A percentile compares a stretch with the other conserved stretches of the same genome.
These are phyloP conservation scores for Tolypocladium ophioglossoides DNA, from an alignment of 2,329 filamentous ascomycete species.

Conservation along the genomic window DNA sequence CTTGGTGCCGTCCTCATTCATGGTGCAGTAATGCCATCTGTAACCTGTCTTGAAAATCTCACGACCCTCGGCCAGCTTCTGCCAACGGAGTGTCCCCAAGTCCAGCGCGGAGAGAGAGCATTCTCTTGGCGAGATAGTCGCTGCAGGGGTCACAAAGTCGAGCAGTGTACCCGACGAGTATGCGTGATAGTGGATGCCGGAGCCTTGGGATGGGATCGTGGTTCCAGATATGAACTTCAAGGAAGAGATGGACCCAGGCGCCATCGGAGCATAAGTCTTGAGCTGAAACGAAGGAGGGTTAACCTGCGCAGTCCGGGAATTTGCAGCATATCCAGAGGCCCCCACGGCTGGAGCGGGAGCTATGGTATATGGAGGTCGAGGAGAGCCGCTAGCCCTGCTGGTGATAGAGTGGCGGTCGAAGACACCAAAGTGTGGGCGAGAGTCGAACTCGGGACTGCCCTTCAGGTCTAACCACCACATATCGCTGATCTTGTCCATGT, in stretches of 20 bases:
- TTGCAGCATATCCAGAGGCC: slow-evolving; percentile 54
- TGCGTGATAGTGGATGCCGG: slow-evolving; percentile 89
- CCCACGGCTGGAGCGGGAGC: slow-evolving; percentile 41
- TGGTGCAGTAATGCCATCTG: slow-evolving; percentile 95
- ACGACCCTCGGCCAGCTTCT: slow-evolving; percentile 85
- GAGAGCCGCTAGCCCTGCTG: slow-evolving; percentile 35
- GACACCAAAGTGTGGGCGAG: slow-evolving; percentile 46
- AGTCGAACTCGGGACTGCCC: slow-evolving; percentile 75
- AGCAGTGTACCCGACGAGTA: slow-evolving; percentile 88
- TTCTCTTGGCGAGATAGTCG: slow-evolving; percentile 75
- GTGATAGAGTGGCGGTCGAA: slow-evolving; percentile 35
- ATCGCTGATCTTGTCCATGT: slow-evolving; percentile 95
- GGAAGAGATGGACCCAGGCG: slow-evolving; percentile 81
- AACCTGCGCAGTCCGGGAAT: slow-evolving; percentile 56
- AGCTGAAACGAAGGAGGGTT: slow-evolving; percentile 56
- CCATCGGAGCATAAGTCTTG: slow-evolving; percentile 68
- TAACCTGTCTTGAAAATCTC: slow-evolving; percentile 91
- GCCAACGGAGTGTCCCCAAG: slow-evolving; percentile 79
- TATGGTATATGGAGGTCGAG: slow-evolving; percentile 41
- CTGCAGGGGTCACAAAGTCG: slow-evolving; percentile 87
- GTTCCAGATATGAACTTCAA: slow-evolving; percentile 76
- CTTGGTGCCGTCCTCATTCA: slow-evolving; percentile 90
- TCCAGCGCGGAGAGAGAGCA: slow-evolving; percentile 88
- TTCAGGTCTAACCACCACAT: slow-evolving; percentile 97
- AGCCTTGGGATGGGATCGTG: slow-evolving; percentile 77